Evolutionary conservation across 2,329 filamentous ascomycete genomes (phyloP).

Genomic region (Pseudogymnoascus sp.): DNA sequence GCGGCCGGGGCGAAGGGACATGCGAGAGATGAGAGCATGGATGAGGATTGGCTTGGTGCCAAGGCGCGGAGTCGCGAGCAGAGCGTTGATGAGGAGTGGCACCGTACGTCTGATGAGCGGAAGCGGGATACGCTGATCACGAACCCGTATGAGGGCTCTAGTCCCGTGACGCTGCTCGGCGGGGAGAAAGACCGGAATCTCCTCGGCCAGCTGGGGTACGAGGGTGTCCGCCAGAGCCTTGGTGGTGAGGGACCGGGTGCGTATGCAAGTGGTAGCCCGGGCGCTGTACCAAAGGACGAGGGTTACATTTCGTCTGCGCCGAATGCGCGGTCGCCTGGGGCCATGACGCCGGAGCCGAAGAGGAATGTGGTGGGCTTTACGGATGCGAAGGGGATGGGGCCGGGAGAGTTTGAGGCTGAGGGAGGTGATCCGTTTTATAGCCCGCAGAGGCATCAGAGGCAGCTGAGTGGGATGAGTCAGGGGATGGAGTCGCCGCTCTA

Average conservation of each 20-base stretch:
- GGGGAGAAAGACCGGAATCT: slow-evolving; percentile 36
- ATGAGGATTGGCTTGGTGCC: too few species aligned
- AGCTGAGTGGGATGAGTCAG: slow-evolving; percentile 83
- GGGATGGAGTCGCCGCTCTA: slow-evolving; percentile 86
- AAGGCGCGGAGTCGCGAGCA: too few species aligned
- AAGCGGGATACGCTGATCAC: slow-evolving; percentile 60
- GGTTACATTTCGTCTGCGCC: slow-evolving; percentile 75
- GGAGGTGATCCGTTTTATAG: slow-evolving; percentile 59
- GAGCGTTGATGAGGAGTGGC: slow-evolving; percentile 57
- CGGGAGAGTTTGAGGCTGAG: slow-evolving; percentile 27
- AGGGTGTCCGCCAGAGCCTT: slow-evolving; percentile 34
- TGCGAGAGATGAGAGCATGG: too few species aligned
- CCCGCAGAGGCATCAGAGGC: slow-evolving; percentile 45
- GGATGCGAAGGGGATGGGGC: slow-evolving; percentile 39
- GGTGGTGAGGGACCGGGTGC: slow-evolving; percentile 27
- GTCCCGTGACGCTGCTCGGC: slow-evolving; percentile 44
- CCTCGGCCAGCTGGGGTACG: slow-evolving; percentile 29
- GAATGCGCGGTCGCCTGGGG: slow-evolving; percentile 44
- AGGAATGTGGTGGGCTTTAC: slow-evolving; percentile 39
- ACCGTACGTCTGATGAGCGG: slow-evolving; percentile 50
- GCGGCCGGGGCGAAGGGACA: slow-evolving; percentile 48
- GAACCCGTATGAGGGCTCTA: slow-evolving; percentile 58
- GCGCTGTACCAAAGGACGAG: slow-evolving; percentile 64
- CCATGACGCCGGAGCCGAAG: slow-evolving; percentile 37
- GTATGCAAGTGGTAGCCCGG: slow-evolving; percentile 39